A percentile compares a stretch with the other conserved stretches of the same genome.
These are phyloP conservation scores for Oenanthe sinensis DNA, from an alignment of 129 eudicot species.

Conservation along the genomic window DNA sequence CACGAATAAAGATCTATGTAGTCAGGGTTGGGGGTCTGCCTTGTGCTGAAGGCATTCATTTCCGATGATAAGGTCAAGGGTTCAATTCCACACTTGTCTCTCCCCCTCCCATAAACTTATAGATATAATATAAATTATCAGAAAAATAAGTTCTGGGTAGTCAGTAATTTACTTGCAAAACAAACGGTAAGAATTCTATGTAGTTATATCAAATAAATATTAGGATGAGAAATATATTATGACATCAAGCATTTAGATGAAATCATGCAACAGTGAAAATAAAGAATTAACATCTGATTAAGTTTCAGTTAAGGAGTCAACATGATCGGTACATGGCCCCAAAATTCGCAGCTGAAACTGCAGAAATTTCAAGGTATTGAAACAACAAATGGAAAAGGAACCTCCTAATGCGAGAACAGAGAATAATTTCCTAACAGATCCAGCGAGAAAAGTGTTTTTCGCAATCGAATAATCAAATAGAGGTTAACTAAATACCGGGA, in stretches of 20 bases:
- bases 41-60: too few species aligned
- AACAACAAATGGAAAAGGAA: background rate
- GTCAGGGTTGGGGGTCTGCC: too few species aligned
- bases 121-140: too few species aligned
- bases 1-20: too few species aligned
- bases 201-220: background rate
- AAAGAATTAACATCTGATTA: too few species aligned
- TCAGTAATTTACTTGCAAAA: background rate
- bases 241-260: background rate
- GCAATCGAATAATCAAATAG: background rate
- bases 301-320: background rate
- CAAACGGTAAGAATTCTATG: too few species aligned
- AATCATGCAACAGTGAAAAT: background rate
- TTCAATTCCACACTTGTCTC: too few species aligned
- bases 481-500: conserved; percentile 47
- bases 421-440: background rate
- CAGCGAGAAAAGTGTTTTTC: background rate
- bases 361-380: background rate
- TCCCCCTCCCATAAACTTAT: too few species aligned
- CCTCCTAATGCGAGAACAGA: background rate
- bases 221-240: background rate
- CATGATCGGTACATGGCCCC: background rate
- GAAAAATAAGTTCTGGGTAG: background rate
- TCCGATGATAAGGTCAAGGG: too few species aligned
- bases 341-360: background rate